Conservation (phyloP, 176 grass and related monocot species). For the Thalia dealbata region DNA sequence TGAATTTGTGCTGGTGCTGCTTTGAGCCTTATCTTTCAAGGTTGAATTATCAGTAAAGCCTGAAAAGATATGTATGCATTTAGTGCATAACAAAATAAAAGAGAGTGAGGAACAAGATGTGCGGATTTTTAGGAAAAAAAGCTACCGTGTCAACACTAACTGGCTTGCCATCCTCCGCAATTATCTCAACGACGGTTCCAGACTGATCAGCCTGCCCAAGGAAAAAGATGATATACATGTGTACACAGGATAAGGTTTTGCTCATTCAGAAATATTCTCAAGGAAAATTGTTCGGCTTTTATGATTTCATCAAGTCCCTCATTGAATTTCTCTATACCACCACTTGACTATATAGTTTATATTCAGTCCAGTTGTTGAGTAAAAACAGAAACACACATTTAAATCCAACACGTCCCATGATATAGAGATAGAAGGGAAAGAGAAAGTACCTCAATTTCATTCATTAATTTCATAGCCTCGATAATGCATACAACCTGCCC, state of each 20-base stretch:
- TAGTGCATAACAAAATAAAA: not conserved
- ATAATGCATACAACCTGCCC: constrained; percentile 47
- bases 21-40: not conserved
- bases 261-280: no score
- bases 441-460: constrained; percentile 41
- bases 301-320: no score
- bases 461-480: constrained; percentile 59
- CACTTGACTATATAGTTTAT: no score
- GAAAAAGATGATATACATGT: not conserved
- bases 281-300: no score
- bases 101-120: not conserved
- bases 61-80: not conserved
- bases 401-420: no score
- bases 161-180: constrained; percentile 32
- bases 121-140: constrained; percentile 6
- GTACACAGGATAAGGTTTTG: no score
- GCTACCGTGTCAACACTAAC: constrained; percentile 29
- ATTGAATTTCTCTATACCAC: no score
- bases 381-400: no score
- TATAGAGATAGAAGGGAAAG: no score
- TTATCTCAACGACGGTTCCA: constrained; percentile 37
- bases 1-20: not conserved
- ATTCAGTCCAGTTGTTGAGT: no score
- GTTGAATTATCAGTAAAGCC: constrained; percentile 10
- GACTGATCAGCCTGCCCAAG: constrained; percentile 34